Conservation (phyloP, 2,329 filamentous ascomycete genomes). For the Penicillium concentricum region DNA sequence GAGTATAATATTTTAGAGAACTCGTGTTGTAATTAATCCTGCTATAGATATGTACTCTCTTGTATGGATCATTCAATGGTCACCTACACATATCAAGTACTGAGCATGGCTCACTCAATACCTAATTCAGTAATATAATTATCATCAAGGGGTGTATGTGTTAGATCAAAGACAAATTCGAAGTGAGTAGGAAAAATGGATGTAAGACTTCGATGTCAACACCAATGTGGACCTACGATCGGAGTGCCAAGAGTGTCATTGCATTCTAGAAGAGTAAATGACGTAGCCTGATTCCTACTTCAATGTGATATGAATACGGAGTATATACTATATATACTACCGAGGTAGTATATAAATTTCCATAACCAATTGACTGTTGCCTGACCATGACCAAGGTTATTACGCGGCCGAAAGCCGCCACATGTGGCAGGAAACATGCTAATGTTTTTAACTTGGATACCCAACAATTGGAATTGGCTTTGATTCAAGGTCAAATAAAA, state of each 20-base stretch:
- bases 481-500: background rate
- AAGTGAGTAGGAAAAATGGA: background rate
- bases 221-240: background rate
- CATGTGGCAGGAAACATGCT: constrained; percentile 1
- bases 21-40: background rate
- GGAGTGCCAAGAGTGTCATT: background rate
- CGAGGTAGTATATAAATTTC: background rate
- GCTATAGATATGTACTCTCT: background rate
- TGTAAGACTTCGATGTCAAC: background rate
- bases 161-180: background rate
- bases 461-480: background rate
- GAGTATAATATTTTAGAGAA: too few species aligned
- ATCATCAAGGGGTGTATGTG: background rate
- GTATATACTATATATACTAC: background rate
- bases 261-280: background rate
- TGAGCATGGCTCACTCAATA: background rate
- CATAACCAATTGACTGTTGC: background rate
- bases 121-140: background rate
- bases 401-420: constrained; percentile 6
- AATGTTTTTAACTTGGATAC: background rate
- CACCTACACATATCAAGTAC: background rate
- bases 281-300: background rate
- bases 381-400: background rate
- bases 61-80: background rate
- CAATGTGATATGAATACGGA: background rate